Evolutionary conservation across 805 yeast genomes (phyloP).

Genomic region (Pachysolen tannophilus): DNA sequence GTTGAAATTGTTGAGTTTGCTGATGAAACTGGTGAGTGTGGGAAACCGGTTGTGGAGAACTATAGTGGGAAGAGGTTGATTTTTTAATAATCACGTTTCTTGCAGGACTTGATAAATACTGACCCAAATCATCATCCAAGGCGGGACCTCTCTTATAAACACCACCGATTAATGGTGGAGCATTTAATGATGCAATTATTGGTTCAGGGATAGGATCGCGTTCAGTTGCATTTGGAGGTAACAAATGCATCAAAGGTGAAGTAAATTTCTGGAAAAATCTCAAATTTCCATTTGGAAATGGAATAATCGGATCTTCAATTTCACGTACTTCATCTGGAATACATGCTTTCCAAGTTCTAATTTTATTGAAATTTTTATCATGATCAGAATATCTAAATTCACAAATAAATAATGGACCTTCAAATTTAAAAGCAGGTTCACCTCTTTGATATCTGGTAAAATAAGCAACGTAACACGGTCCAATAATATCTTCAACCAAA

Average conservation of each 20-base stretch:
- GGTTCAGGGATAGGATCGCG: constrained; percentile 80
- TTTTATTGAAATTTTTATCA: constrained; percentile 86
- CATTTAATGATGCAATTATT: constrained; percentile 68
- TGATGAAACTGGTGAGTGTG: neutral
- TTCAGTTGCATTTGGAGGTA: constrained; percentile 67
- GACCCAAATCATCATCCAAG: constrained; percentile 78
- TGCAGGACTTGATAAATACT: constrained; percentile 32
- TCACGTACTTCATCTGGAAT: constrained; percentile 94
- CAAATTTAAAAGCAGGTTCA: constrained; percentile 74
- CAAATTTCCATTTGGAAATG: constrained; percentile 48
- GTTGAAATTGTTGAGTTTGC: constrained; percentile 14
- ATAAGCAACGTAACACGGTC: constrained; percentile 91
- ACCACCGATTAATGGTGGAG: constrained; percentile 93
- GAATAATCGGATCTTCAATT: constrained; percentile 70
- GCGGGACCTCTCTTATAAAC: constrained; percentile 74
- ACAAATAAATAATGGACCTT: constrained; percentile 85
- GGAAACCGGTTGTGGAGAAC: neutral
- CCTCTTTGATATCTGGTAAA: constrained; percentile 94
- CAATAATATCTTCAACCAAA: constrained; percentile 77
- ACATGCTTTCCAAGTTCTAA: constrained; percentile 98
- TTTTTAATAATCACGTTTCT: constrained; percentile 14
- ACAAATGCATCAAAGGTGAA: constrained; percentile 74
- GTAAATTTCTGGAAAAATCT: constrained; percentile 67
- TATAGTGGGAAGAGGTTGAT: constrained; percentile 22
- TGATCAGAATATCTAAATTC: constrained; percentile 90